Base-by-base conservation (phyloP, 805 yeast genomes). In the Zygosaccharomyces rouxii region DNA sequence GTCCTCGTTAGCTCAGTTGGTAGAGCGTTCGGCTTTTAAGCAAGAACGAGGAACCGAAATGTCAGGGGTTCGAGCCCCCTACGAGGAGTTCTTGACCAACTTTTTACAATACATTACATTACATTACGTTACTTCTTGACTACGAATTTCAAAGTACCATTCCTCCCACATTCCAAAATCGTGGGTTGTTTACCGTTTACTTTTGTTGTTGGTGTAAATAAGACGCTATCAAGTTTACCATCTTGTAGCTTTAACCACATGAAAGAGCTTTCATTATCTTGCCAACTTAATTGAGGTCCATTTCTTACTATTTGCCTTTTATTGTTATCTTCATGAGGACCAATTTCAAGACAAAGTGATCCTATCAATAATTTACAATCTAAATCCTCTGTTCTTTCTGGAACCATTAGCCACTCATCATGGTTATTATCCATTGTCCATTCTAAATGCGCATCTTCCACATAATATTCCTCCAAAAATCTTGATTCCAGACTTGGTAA, bases 1-100 rank as follows among this genome's bases (percentile, higher is more conserved):
- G 64, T 70, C 74, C 74, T 69, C 69, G 74, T 70, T 78, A 78
- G 82, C 81, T 77, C 82, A 77, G 81, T 77, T 77, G 82, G 81
- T 77, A 77, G 81, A 78, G 81, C 81, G 81, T 76, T 77, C 80
- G 81, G 80, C 82, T 77, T 77, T 77, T 77, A 77, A 69, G 74
- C 67, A 55, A 59, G 41, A 50, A 64, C 69, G 66, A 68, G 70
- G 70, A 48, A 70, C 71, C 73, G 72, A 71, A 71, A 71, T 70
- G 75, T 71, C 75, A 71, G 74, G 74, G 74, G 74, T 70, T 71
- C 74, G 75, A 71, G 72, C 74, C 74, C 75, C 74, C 73, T 70
- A 71, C 69, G 75, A 70, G 75, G 74, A 70, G 74, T 70, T 69
- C 70, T 59, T 55, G n/a, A n/a, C n/a, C n/a, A n/a, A n/a, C 44